Conservation (phyloP, 805 yeast species). For the Martiniozyma abietophila region DNA sequence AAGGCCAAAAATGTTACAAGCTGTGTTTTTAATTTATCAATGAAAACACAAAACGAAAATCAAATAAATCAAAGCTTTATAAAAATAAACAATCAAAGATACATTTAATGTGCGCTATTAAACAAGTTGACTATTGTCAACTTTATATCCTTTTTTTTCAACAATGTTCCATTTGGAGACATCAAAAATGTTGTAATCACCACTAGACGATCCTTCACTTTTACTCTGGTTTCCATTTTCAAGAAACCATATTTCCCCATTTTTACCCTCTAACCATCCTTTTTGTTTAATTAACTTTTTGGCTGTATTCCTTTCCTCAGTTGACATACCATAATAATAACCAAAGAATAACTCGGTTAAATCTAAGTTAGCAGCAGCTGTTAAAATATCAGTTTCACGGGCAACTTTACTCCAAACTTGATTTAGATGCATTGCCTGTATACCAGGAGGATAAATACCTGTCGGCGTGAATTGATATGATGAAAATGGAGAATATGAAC, state of each 20-base stretch:
- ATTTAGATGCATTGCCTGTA: slow-evolving; percentile 26
- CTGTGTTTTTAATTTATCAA: not conserved
- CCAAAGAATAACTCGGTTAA: slow-evolving; percentile 34
- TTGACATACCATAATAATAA: slow-evolving; percentile 34
- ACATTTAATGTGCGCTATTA: not conserved
- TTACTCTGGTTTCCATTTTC: slow-evolving; percentile 30
- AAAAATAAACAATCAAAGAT: not conserved
- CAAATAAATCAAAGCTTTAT: not conserved
- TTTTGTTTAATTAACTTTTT: slow-evolving; percentile 25
- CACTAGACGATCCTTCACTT: slow-evolving; percentile 33
- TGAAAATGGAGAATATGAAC: slow-evolving; percentile 10
- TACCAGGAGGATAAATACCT: slow-evolving; percentile 24
- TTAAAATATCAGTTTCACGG: slow-evolving; percentile 16
- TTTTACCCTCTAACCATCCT: slow-evolving; percentile 28
- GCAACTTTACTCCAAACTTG: slow-evolving; percentile 25
- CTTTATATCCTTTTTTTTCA: slow-evolving; percentile 32
- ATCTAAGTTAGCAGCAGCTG: slow-evolving; percentile 23
- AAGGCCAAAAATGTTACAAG: no score
- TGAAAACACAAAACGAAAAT: not conserved
- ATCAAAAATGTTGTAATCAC: slow-evolving; percentile 36
- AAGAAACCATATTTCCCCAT: slow-evolving; percentile 26
- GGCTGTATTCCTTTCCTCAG: slow-evolving; percentile 32
- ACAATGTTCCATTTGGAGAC: slow-evolving; percentile 34
- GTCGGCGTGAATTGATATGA: slow-evolving; percentile 17
- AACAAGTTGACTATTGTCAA: slow-evolving; percentile 20